phyloP scores from a whole-genome alignment of 129 eudicot species.

The Scalesia atractyloides region DNA sequence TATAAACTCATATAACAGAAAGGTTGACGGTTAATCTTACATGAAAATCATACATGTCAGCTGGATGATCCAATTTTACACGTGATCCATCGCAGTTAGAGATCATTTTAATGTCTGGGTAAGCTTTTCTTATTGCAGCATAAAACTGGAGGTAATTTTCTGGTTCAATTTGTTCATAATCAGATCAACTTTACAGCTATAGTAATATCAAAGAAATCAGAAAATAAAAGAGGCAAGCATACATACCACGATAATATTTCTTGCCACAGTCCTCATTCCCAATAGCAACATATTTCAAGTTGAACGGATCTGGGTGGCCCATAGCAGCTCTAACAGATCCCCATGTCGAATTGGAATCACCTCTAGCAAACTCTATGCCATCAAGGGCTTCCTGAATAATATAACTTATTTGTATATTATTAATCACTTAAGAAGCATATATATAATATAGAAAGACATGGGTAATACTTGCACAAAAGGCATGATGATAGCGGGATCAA shows the following conservation, averaged over 20 bases:
- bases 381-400: slow-evolving; percentile 72
- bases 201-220: too few relatives aligned
- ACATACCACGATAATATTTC: slow-evolving; percentile 65
- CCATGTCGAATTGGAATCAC: slow-evolving; percentile 69
- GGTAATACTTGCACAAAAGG: slow-evolving; percentile 76
- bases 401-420: background rate
- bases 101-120: slow-evolving; percentile 83
- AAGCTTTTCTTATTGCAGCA: slow-evolving; percentile 58
- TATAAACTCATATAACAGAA: slow-evolving; percentile 9
- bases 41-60: slow-evolving; percentile 86
- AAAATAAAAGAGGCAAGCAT: slow-evolving; percentile 20
- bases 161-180: slow-evolving; percentile 29
- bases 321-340: slow-evolving; percentile 85
- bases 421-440: slow-evolving; percentile 1
- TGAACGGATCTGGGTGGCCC: slow-evolving; percentile 84
- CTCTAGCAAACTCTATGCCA: slow-evolving; percentile 92
- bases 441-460: background rate
- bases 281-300: slow-evolving; percentile 75
- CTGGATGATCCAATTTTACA: slow-evolving; percentile 75
- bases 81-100: slow-evolving; percentile 85
- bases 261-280: slow-evolving; percentile 88
- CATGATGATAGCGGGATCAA: slow-evolving; percentile 57
- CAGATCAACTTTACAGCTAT: slow-evolving; percentile 11
- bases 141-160: slow-evolving; percentile 83
- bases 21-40: slow-evolving; percentile 44